A percentile compares a stretch with the other conserved stretches of the same genome.
phyloP scores from a whole-genome alignment of 2,329 filamentous ascomycete genomes.

The Nothopassalora personata region DNA sequence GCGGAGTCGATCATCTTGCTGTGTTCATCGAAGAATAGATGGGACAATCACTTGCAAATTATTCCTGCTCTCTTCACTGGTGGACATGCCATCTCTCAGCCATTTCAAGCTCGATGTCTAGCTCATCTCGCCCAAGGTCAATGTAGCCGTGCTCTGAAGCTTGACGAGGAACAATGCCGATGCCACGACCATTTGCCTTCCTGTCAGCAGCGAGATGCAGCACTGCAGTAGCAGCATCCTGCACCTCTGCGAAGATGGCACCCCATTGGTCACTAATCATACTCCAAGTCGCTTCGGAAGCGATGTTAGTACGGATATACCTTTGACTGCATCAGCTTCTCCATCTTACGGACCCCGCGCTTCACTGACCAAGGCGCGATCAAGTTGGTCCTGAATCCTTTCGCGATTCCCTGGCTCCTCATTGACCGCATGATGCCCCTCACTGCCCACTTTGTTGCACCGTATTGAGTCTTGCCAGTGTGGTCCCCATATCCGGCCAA shows the following conservation, averaged over 20 bases:
- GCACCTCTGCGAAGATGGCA: neutral
- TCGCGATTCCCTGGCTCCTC: neutral
- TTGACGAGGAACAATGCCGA: neutral
- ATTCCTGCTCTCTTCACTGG: neutral
- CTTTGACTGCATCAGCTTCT: neutral
- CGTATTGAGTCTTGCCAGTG: neutral
- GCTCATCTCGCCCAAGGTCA: neutral
- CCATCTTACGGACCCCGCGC: neutral
- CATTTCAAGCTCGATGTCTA: neutral
- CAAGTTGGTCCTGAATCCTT: neutral
- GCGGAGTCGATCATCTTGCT: no score
- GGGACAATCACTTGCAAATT: no score
- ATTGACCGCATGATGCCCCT: constrained; percentile 1
- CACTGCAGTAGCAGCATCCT: constrained; percentile 2
- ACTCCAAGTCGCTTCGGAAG: neutral
- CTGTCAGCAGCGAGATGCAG: constrained; percentile 1
- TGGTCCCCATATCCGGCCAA: neutral
- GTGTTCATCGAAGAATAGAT: no score
- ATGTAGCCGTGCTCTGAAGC: neutral
- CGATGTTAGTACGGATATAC: neutral
- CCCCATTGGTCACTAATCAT: neutral
- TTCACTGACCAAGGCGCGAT: neutral
- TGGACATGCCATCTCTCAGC: neutral
- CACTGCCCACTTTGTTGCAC: neutral
- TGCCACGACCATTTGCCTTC: neutral